These are phyloP conservation scores for Limonium bicolor DNA, from an alignment of 148 eudicot species.

Conservation along the genomic window DNA sequence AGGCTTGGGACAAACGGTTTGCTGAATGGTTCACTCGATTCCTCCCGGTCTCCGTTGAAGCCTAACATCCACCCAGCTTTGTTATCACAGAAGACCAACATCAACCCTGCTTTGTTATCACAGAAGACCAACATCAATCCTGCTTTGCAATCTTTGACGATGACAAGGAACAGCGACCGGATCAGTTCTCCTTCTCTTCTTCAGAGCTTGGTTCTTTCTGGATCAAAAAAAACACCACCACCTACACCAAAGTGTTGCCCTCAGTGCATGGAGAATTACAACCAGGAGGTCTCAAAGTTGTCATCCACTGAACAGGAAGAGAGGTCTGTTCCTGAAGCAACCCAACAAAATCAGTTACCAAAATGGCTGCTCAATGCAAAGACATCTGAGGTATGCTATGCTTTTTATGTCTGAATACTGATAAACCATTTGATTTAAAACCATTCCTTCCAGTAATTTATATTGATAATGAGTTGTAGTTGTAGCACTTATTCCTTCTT, in stretches of 20 bases:
- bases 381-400: slow-evolving; percentile 29
- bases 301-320: slow-evolving; percentile 28
- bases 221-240: too few species aligned
- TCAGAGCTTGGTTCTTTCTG: slow-evolving; percentile 33
- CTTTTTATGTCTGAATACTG: too few species aligned
- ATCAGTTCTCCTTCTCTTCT: too few species aligned
- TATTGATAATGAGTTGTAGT: too few species aligned
- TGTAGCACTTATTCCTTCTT: neutral
- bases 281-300: slow-evolving; percentile 43
- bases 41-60: slow-evolving; percentile 37
- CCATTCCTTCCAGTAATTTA: too few species aligned
- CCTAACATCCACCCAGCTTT: too few species aligned
- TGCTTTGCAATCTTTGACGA: slow-evolving; percentile 18
- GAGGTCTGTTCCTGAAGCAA: slow-evolving; percentile 26
- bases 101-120: too few species aligned
- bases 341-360: slow-evolving; percentile 38
- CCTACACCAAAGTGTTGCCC: slow-evolving; percentile 56
- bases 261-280: slow-evolving; percentile 46
- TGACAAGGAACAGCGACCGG: slow-evolving; percentile 9
- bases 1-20: slow-evolving; percentile 47
- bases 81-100: too few species aligned
- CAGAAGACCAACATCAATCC: too few species aligned
- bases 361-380: slow-evolving; percentile 73
- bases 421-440: too few species aligned
- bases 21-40: slow-evolving; percentile 32